Conservation (phyloP, 257 asterid species). For the Nicotiana undulata region DNA sequence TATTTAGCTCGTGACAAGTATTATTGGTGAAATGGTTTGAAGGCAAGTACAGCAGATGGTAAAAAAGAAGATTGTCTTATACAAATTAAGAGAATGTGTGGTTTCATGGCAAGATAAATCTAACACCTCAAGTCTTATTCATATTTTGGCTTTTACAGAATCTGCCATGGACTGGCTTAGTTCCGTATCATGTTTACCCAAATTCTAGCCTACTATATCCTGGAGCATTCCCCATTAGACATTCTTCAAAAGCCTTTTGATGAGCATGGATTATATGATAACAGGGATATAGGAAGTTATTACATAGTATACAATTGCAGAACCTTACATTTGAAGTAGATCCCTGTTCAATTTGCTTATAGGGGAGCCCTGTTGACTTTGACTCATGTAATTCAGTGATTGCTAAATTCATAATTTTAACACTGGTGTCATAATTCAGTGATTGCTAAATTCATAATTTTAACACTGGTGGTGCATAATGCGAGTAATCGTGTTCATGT, state of each 20-base stretch:
- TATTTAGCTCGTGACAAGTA: background rate
- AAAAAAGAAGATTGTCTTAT: background rate
- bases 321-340: background rate
- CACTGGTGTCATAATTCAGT: background rate
- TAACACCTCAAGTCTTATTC: background rate
- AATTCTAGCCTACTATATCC: background rate
- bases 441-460: background rate
- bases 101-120: background rate
- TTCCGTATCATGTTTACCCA: background rate
- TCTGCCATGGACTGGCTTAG: background rate
- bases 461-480: background rate
- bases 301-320: background rate
- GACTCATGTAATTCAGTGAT: background rate
- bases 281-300: background rate
- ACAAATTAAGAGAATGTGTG: background rate
- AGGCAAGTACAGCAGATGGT: background rate
- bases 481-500: background rate
- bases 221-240: background rate
- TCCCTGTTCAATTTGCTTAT: background rate
- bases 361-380: background rate
- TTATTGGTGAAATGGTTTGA: background rate
- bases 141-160: background rate
- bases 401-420: background rate
- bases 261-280: background rate
- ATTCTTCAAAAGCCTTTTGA: background rate